Percentiles rank a stretch among this genome's conserved stretches.
phyloP scores from a whole-genome alignment of 208 protist genomes.

The Cochliopodium minus region DNA sequence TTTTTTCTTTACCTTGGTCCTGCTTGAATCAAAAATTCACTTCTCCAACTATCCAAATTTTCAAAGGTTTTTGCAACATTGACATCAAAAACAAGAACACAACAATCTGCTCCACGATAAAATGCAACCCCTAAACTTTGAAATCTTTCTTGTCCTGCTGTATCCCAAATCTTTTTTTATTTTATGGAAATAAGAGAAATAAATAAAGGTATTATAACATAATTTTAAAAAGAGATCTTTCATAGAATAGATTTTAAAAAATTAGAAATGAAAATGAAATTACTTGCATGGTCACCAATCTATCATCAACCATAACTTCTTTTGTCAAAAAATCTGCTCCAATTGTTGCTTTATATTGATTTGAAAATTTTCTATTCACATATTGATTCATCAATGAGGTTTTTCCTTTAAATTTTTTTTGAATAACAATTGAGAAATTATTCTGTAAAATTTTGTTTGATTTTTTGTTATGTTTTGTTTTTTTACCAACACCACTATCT shows the following conservation, averaged over 20 bases:
- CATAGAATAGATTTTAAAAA: background rate
- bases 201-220: no score
- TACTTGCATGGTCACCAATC: constrained; percentile 61
- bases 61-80: constrained; percentile 17
- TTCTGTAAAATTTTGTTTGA: background rate
- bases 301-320: constrained; percentile 64
- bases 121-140: constrained; percentile 75
- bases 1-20: no score
- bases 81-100: constrained; percentile 18
- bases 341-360: constrained; percentile 80
- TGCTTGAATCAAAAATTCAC: constrained; percentile 64
- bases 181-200: background rate
- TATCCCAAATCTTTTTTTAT: constrained; percentile 28
- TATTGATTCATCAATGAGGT: constrained; percentile 75
- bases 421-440: background rate
- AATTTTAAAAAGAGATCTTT: background rate
- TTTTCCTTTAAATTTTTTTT: constrained; percentile 38
- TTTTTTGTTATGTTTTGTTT: background rate
- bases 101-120: constrained; percentile 78
- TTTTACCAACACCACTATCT: constrained; percentile 18
- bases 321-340: constrained; percentile 82
- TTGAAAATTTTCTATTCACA: constrained; percentile 65
- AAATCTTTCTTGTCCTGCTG: constrained; percentile 72
- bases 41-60: constrained; percentile 46
- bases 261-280: constrained; percentile 7